These are phyloP conservation scores for Eimeria nieschulzi DNA, from an alignment of 169 alveolate species.

Conservation along the genomic window DNA sequence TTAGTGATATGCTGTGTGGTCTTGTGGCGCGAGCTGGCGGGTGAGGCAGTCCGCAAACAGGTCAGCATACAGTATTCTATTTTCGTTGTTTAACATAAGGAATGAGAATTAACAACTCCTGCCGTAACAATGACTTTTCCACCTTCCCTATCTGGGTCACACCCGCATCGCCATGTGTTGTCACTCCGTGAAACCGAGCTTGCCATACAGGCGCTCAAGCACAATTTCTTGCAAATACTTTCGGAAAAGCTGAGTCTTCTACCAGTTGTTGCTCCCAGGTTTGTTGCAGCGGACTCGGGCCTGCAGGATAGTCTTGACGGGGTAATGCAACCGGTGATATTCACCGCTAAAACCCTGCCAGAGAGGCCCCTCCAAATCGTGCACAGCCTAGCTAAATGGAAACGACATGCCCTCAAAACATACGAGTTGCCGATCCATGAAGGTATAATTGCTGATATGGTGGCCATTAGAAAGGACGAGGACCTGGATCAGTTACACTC, in stretches of 20 bases:
- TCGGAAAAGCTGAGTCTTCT: slow-evolving; percentile 5
- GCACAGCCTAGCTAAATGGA: slow-evolving; percentile 57
- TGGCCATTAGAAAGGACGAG: slow-evolving; percentile 51
- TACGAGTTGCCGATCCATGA: slow-evolving; percentile 1
- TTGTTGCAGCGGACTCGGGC: slow-evolving; percentile 34
- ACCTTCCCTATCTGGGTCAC: too few species aligned
- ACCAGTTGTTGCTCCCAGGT: slow-evolving; percentile 49
- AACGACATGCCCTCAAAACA: neutral
- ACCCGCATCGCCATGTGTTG: neutral
- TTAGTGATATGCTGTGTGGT: too few species aligned
- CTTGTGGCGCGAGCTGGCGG: too few species aligned
- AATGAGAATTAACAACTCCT: too few species aligned
- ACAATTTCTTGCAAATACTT: neutral
- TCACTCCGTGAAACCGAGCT: slow-evolving; percentile 53
- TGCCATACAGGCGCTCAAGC: slow-evolving; percentile 14
- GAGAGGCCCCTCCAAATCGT: slow-evolving; percentile 19
- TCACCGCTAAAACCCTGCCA: neutral
- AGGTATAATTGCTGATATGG: slow-evolving; percentile 21
- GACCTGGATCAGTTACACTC: slow-evolving; percentile 37
- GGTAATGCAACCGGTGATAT: slow-evolving; percentile 1
- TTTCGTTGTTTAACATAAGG: too few species aligned
- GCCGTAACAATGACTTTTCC: too few species aligned
- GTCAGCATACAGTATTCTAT: too few species aligned
- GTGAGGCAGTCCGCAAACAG: too few species aligned
- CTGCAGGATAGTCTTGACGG: slow-evolving; percentile 50